Conservation (phyloP, 176 grass and related monocot species). For the Zizania latifolia region DNA sequence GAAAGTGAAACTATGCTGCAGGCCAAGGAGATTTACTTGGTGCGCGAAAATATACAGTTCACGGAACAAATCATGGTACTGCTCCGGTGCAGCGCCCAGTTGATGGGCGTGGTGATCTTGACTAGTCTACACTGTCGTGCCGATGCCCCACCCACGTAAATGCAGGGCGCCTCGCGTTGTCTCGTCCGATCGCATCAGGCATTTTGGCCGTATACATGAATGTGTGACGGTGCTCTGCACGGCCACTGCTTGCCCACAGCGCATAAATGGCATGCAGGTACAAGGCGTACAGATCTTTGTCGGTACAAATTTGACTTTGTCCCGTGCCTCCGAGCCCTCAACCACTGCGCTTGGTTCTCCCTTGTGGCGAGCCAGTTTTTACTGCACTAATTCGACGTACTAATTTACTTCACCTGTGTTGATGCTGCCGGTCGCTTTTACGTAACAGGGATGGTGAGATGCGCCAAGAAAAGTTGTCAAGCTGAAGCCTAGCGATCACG, state of each 20-base stretch:
- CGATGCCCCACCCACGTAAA: not conserved
- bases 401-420: not conserved
- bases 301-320: constrained; percentile 12
- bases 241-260: not conserved
- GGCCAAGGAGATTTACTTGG: no score
- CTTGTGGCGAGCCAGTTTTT: not conserved
- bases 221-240: no score
- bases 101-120: not conserved
- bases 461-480: not conserved
- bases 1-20: not conserved
- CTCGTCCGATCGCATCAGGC: not conserved
- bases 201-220: not conserved
- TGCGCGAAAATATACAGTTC: no score
- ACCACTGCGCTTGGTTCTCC: no score
- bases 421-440: not conserved
- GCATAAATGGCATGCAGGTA: constrained; percentile 26
- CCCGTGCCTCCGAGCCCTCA: no score
- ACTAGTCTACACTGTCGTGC: not conserved
- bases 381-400: not conserved
- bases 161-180: not conserved
- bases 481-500: not conserved
- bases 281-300: constrained; percentile 13
- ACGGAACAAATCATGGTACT: no score
- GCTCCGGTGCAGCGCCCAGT: not conserved
- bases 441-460: not conserved